Evolutionary conservation across 2,329 filamentous ascomycete genomes (phyloP), one percentile per base, ranked within the genome.

Genomic region (Paraconiothyrium sp.): DNA sequence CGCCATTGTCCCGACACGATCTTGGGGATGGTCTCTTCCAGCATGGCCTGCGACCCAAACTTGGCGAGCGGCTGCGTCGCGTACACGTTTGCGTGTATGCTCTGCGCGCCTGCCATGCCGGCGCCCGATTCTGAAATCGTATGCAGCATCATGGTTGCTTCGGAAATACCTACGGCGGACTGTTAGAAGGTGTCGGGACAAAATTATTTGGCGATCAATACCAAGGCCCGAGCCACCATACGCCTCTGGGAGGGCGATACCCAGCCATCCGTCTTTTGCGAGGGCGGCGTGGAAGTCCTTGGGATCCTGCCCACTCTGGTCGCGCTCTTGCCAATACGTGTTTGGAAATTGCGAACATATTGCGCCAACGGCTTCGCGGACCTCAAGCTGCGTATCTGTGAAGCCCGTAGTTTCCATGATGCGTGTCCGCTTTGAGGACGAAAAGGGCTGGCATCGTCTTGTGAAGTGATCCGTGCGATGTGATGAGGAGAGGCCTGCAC

Each of bases 91-190:
- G 85, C 85, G 60, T 88, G 85, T 24, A 88, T 85, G 1, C 84
- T 82, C 63, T 87, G 85, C 0, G 85, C 86, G 0, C 85, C 85
- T 16, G 91, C 91, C 83, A 95, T 93, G 14, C 48, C 48, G 4
- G 48, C 48, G 4, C 48, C 48, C 14, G 30, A 51, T n/a, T 51
- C 48, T 7, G 48, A 32, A 2, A 51, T 51, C 10, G 91, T 92
- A 71, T 96, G 92, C 83, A 95, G 86, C 91, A 95, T 94, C 86
- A 94, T 91, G 0, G 90, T 92, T 0, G 92, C 92, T 74, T 95
- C 92, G 0, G 90, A 90, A 39, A 96, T 93, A 20, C 20, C 20
- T 20, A 20, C 20, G 20, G 20, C 20, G 20, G 1, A 20, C 20
- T 20, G 1, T 20, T 20, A 20, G 20, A 20, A 20, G 20, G 20